phyloP scores from a whole-genome alignment of 2,329 filamentous ascomycete species.

The Sporothrix humicola region DNA sequence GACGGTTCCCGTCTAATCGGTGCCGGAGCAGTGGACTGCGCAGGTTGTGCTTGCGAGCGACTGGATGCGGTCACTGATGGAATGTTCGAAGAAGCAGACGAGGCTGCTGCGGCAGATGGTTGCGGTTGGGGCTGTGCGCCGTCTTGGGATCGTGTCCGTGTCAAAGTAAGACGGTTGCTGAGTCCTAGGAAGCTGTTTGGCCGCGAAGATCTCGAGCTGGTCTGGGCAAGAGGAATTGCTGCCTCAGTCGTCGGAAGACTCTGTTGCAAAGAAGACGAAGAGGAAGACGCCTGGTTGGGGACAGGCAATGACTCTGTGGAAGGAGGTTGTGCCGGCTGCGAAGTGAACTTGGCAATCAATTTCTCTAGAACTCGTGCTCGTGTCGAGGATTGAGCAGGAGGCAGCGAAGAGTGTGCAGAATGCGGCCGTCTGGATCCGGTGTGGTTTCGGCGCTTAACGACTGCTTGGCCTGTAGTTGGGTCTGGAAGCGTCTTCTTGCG shows the following conservation, averaged over 20 bases:
- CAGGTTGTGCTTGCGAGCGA: neutral
- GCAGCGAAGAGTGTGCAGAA: neutral
- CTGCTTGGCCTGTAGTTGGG: neutral
- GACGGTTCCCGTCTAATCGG: no score
- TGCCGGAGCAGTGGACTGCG: no score
- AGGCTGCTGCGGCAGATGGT: neutral
- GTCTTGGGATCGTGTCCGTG: conserved; percentile 20
- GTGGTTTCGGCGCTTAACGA: neutral
- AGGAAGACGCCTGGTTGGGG: no score
- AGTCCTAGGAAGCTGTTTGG: conserved; percentile 38
- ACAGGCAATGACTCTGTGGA: neutral
- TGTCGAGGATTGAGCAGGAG: neutral
- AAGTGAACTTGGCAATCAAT: conserved; percentile 43
- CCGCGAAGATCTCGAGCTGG: conserved; percentile 34
- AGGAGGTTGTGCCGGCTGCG: neutral
- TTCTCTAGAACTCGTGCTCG: conserved; percentile 41
- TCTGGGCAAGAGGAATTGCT: neutral
- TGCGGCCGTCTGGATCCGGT: neutral
- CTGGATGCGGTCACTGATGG: neutral
- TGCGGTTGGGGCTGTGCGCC: neutral
- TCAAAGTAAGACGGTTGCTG: conserved; percentile 40
- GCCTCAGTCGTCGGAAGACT: neutral
- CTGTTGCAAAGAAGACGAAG: neutral
- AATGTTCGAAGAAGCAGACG: neutral
- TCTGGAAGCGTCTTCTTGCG: neutral